Base-by-base conservation (phyloP, 2,329 filamentous ascomycete genomes). In the Purpureocillium takamizusanense region DNA sequence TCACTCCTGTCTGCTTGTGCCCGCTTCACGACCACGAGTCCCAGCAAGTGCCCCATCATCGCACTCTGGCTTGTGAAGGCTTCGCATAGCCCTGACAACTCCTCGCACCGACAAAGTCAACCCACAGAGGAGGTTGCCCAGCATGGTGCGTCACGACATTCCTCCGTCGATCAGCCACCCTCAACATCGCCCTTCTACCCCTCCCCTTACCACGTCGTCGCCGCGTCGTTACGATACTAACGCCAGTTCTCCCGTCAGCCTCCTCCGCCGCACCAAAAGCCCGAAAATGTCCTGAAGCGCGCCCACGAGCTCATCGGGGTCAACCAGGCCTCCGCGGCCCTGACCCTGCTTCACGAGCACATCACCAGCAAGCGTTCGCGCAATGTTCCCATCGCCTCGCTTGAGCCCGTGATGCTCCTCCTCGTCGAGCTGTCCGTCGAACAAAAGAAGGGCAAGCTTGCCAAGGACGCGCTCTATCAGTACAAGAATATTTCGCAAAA, bases 401-500 rank as follows among this genome's bases (percentile, higher is more conserved):
- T 98, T 59, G 92, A 98, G 79, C 92, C 92, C 50, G 90, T 98
- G 51, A 97, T 98, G 89, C 76, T 97, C 66, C 82, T 95, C 51
- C 83, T 98, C 59, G 90, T 98, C 56, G 88, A 97, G 67, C 78
- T 97, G 43, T 95, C 86, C 51, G 92, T 98, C 56, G 90, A 97
- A 59, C 81, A 95, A 56, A 88, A 92, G 70, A 98, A 97, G 70
- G 92, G 92, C 54, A 98, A 98, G 69, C 77, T 92, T 44, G 92
- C 90, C 64, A 98, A 98, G 76, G 92, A 98, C 70, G 92, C 92
- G 45, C 76, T 98, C 35, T 98, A 97, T 65, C 92, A 95, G 65
- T 98, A 98, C 78, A 98, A 98, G 76, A 98, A 98, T 66, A 97
- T 95, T 51, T 90, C 89, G 40, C 92, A 98, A 66, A 98, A 98